Evolutionary conservation across 1,139 yeast species (phyloP), one percentile per base, ranked within the genome.

Genomic region (Zhuliangozyma parablackwelliae): DNA sequence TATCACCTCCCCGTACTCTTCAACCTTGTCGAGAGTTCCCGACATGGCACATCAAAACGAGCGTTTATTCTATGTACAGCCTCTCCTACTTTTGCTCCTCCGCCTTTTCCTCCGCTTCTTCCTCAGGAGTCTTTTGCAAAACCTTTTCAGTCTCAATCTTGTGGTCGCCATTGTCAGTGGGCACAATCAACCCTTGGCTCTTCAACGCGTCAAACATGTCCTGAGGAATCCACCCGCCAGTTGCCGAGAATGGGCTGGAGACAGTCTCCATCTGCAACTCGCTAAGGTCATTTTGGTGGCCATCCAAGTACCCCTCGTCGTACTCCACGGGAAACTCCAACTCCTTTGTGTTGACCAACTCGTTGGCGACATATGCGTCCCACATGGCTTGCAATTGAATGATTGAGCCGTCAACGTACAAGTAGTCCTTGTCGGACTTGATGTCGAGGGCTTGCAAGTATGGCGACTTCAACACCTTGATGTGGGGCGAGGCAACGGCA

Each of bases 141-240:
- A 59, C 63, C 45, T 63, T 65, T 28, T 68, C 75, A 26, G 69
- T 57, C 37, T 65, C 72, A 31, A 70, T 49, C 37, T 51, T 53
- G 47, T 54, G 65, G 47, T 69, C 61, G 16, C 72, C 75, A 30
- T 59, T 48, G 21, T 51, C 57, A 26, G 54, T 60, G 35, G 57
- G 59, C 26, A 59, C 66, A 37, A 90, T 65, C 40, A 83, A 68
- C 1, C 92, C 94, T 46, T 80, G 81, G 16, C 77, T 78, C 32
- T 77, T 61, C 48, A 88, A 70, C 39, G 76, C 75, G 31, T 78
- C 82, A 55, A 90, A 89, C 83, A 88, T 78, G 54, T 88, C 96
- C 56, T 87, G 95, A 21, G 97, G 96, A 41, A 92, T 75, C 96
- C 97, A 90, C 6, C 96, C 96, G 40, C 87, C 85, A 28, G 97